A percentile compares a stretch with the other conserved stretches of the same genome.
phyloP scores from a whole-genome alignment of 768 basidiomycete genomes.

The Solioccasus polychromus region DNA sequence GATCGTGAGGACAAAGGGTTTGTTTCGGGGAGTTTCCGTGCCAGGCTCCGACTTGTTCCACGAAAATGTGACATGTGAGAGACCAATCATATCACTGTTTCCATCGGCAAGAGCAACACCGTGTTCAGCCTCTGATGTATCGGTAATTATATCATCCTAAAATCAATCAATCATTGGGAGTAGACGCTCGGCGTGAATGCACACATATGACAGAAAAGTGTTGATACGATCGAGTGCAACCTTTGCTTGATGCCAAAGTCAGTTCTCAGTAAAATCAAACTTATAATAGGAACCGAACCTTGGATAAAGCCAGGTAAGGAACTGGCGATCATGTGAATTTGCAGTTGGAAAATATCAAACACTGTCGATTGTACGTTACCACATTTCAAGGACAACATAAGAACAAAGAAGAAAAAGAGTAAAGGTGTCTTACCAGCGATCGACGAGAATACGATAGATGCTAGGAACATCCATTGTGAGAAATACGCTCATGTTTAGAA shows the following conservation, averaged over 20 bases:
- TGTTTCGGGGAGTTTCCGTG: conserved; percentile 10
- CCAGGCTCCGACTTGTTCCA: conserved; percentile 1
- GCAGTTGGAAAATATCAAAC: neutral
- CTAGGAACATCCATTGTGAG: neutral
- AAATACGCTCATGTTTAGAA: neutral
- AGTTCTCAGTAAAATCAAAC: conserved; percentile 6
- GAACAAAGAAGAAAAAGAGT: too few species aligned
- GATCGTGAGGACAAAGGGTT: conserved; percentile 48
- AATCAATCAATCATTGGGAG: neutral
- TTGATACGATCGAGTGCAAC: conserved; percentile 12
- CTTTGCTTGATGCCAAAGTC: conserved; percentile 12
- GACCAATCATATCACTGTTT: conserved; percentile 1
- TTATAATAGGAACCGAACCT: conserved; percentile 24
- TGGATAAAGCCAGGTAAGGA: conserved; percentile 5
- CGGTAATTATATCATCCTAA: conserved; percentile 4
- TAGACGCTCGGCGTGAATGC: neutral
- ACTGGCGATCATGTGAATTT: neutral
- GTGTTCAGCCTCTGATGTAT: neutral
- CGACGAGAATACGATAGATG: conserved; percentile 11
- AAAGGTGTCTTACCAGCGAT: conserved; percentile 2
- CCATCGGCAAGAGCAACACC: neutral
- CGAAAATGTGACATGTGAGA: conserved; percentile 7
- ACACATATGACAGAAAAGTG: conserved; percentile 2
- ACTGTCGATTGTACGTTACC: conserved; percentile 1
- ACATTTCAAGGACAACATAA: neutral